phyloP scores from a whole-genome alignment of 257 asterid genomes.

The Nicotiana undulata region DNA sequence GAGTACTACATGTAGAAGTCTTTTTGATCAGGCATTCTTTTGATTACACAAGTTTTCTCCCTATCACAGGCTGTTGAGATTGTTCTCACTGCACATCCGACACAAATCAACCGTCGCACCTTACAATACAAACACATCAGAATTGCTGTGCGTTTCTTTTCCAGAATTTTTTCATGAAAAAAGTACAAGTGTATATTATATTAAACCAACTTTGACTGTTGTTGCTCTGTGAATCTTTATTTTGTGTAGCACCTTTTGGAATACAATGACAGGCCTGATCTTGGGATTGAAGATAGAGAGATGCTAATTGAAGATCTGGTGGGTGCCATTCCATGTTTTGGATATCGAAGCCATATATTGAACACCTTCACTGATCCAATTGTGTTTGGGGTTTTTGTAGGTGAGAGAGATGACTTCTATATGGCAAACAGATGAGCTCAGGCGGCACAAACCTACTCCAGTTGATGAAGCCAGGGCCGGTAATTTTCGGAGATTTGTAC shows the following conservation, averaged over 20 bases:
- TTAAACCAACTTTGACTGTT: neutral
- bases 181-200: neutral
- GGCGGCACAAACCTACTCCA: conserved; percentile 97
- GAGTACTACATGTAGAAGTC: neutral
- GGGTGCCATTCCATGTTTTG: conserved; percentile 16
- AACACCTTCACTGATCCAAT: neutral
- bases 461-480: conserved; percentile 99
- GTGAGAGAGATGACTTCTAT: conserved; percentile 89
- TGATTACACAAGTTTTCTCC: conserved; percentile 4
- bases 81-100: conserved; percentile 98
- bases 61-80: conserved; percentile 76
- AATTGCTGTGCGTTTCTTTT: conserved; percentile 55
- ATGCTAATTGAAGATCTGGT: conserved; percentile 96
- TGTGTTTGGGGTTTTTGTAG: conserved; percentile 28
- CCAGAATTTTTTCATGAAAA: neutral
- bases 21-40: neutral
- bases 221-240: conserved; percentile 3
- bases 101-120: conserved; percentile 90
- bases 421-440: conserved; percentile 98
- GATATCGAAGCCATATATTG: neutral
- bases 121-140: conserved; percentile 92
- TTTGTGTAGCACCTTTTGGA: conserved; percentile 81
- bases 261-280: conserved; percentile 81
- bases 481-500: conserved; percentile 20
- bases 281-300: conserved; percentile 79